A percentile compares a stretch with the other conserved stretches of the same genome.
These are phyloP conservation scores for Termitomyces eurrhizus DNA, from an alignment of 768 basidiomycete species.

Conservation along the genomic window DNA sequence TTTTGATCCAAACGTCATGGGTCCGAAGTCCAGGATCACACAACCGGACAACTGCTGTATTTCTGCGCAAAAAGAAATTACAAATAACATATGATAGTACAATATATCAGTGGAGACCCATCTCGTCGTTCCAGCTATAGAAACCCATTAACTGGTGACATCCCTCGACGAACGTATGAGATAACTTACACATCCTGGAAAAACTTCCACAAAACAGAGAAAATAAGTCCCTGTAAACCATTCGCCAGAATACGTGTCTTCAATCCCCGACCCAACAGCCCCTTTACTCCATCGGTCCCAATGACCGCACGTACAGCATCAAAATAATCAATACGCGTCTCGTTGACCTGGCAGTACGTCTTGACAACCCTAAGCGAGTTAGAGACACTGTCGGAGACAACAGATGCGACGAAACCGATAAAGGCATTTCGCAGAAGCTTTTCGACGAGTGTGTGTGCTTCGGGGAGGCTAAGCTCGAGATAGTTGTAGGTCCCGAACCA, in stretches of 20 bases:
- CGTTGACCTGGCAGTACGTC: slow-evolving; percentile 92
- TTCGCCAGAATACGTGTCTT: slow-evolving; percentile 89
- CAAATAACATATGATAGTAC: too few species aligned
- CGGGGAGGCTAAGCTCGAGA: slow-evolving; percentile 60
- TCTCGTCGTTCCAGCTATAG: neutral
- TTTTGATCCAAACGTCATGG: too few species aligned
- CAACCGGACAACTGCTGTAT: too few species aligned
- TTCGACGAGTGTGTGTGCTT: slow-evolving; percentile 44
- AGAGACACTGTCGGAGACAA: slow-evolving; percentile 80
- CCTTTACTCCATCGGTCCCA: slow-evolving; percentile 67
- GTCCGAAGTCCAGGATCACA: too few species aligned
- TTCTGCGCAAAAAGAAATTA: too few species aligned
- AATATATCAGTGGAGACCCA: neutral
- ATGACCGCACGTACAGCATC: slow-evolving; percentile 78
- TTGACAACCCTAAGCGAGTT: slow-evolving; percentile 92
- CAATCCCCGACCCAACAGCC: slow-evolving; percentile 85
- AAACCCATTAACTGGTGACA: neutral
- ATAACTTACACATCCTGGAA: slow-evolving; percentile 82
- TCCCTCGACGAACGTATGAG: slow-evolving; percentile 26
- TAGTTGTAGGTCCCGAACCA: slow-evolving; percentile 89
- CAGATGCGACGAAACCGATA: slow-evolving; percentile 87
- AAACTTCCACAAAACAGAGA: slow-evolving; percentile 86
- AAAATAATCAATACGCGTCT: slow-evolving; percentile 72
- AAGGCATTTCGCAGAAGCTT: slow-evolving; percentile 78
- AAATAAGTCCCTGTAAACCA: slow-evolving; percentile 88